phyloP scores from a whole-genome alignment of 1,139 yeast genomes.

The Petasospora rhodanensis region DNA sequence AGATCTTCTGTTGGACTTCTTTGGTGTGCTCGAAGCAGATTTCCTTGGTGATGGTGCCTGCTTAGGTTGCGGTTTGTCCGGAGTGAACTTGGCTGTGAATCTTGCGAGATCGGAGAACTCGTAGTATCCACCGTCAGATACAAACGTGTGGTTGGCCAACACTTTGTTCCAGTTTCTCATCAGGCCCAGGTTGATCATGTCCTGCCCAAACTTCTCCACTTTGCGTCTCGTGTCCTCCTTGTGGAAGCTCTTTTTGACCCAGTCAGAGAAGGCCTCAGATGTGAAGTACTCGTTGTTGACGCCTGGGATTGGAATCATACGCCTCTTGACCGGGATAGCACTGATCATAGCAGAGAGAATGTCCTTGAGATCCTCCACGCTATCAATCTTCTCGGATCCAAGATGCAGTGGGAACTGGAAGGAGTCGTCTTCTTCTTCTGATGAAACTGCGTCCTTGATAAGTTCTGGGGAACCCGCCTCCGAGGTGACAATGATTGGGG shows the following conservation, averaged over 20 bases:
- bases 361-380: constrained; percentile 18
- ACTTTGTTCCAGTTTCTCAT: constrained; percentile 23
- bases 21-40: constrained; percentile 1
- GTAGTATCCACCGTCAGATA: constrained; percentile 23
- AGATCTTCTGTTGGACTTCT: constrained; percentile 1
- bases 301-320: constrained; percentile 26
- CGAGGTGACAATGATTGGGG: too few species aligned
- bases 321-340: constrained; percentile 22
- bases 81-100: constrained; percentile 19
- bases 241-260: constrained; percentile 14
- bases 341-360: constrained; percentile 19
- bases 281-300: constrained; percentile 24
- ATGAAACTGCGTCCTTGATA: too few species aligned
- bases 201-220: constrained; percentile 25
- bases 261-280: constrained; percentile 17
- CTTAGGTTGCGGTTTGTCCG: too few species aligned
- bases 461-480: too few species aligned
- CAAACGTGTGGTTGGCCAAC: constrained; percentile 17
- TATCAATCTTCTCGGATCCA: constrained; percentile 17
- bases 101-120: constrained; percentile 26
- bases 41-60: too few species aligned
- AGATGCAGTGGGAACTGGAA: constrained; percentile 26
- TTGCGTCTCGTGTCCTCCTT: constrained; percentile 19
- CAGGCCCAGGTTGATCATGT: constrained; percentile 18
- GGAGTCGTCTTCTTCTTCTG: constrained; percentile 17